Base-by-base conservation (phyloP, 108 stramenopile genomes). In the Mediolabrus comicus region DNA sequence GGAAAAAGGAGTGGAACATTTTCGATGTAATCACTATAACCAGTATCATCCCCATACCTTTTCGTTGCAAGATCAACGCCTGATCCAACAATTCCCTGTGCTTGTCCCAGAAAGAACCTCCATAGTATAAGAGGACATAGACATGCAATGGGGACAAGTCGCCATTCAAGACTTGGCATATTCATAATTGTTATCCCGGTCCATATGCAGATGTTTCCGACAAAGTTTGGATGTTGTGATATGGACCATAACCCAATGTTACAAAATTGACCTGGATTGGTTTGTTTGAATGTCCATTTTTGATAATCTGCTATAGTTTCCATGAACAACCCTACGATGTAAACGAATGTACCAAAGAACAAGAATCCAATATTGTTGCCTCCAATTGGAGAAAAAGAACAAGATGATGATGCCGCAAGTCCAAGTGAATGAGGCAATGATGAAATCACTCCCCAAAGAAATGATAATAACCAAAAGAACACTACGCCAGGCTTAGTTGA, bases 181-280 rank as follows among this genome's bases (percentile, higher is more conserved):
- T 94, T 94, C 77, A 87, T 80, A 1, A 89, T 19, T 31, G 86
- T 75, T 22, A 94, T 84, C 35, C 92, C 92, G 52, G 43, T 72
- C 89, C 89, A 94, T 24, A 94, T 43, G 13, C 85, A 22, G 8
- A 94, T 51, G 62, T 94, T 91, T 1, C 92, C 92, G 63, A 87
- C 85, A 53, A 80, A 91, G 71, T 94, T 94, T 3, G 92, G 92
- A 80, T 94, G 92, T 66, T 94, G 92, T 25, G 84, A 84, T 17
- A 86, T 65, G 16, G 76, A 55, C 92, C 92, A 94, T 25, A 94
- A 36, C 43, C 92, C 92, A 34, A 76, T 82, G 51, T 85, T 82
- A 64, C 89, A 94, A 66, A 88, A 93, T 59, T 80, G 36, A 11
- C 76, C 83, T 3, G 84, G 80, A 53, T 88, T 61, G 33, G 54